phyloP scores from a whole-genome alignment of 129 eudicot genomes.

The Flaveria ramosissima region DNA sequence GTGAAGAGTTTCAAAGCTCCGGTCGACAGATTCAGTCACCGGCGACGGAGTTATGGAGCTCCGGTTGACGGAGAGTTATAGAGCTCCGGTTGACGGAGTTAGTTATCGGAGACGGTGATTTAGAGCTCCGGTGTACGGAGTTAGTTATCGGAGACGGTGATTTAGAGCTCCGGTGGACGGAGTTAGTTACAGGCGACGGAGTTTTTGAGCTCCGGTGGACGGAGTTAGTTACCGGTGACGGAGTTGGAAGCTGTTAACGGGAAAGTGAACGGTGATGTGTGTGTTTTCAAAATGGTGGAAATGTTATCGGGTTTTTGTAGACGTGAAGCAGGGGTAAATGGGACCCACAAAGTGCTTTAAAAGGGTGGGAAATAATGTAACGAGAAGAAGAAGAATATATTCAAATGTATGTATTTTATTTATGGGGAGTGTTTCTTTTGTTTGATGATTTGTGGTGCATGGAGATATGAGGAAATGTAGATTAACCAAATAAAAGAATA shows the following conservation, averaged over 20 bases:
- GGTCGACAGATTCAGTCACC: too few relatives aligned
- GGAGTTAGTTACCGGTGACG: too few relatives aligned
- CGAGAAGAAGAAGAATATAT: conserved; percentile 22
- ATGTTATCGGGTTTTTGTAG: conserved; percentile 27
- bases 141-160: not conserved
- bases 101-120: too few relatives aligned
- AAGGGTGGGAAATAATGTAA: conserved; percentile 34
- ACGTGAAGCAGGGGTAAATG: conserved; percentile 23
- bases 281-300: conserved; percentile 4
- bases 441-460: too few relatives aligned
- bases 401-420: conserved; percentile 22
- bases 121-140: not conserved
- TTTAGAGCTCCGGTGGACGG: too few relatives aligned
- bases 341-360: conserved; percentile 32
- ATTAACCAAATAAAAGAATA: not conserved
- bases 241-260: too few relatives aligned
- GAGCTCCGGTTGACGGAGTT: too few relatives aligned
- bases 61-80: too few relatives aligned
- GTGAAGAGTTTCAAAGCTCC: not conserved
- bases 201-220: too few relatives aligned
- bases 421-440: too few relatives aligned
- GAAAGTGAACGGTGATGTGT: conserved; percentile 8
- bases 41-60: not conserved
- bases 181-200: too few relatives aligned
- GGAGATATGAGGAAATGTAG: not conserved